A percentile compares a stretch with the other conserved stretches of the same genome.
Evolutionary conservation across 345 rosid genomes (phyloP).

Genomic region (Xanthoceras sorbifolium): DNA sequence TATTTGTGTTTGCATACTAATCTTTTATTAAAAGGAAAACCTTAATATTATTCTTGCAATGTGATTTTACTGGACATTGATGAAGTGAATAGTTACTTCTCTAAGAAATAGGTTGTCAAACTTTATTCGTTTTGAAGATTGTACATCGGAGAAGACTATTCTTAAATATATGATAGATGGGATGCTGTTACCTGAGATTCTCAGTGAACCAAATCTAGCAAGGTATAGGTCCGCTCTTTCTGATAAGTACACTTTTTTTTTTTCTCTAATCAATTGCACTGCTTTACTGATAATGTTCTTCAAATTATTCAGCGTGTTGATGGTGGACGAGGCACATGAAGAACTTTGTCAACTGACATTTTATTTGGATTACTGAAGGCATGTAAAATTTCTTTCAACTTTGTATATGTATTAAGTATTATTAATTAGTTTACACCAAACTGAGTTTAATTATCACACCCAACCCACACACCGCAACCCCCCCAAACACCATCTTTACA

Average conservation of each 20-base stretch:
- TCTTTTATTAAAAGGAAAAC: not conserved
- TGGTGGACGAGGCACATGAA: conserved; percentile 99
- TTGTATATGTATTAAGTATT: conserved; percentile 1
- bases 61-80: not conserved
- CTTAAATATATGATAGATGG: conserved; percentile 98
- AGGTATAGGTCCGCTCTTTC: conserved; percentile 65
- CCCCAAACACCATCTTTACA: not conserved
- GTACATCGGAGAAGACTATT: conserved; percentile 93
- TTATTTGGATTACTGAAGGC: conserved; percentile 94
- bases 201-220: conserved; percentile 92
- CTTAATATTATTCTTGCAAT: not conserved
- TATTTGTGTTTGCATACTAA: not conserved
- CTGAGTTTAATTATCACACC: not conserved
- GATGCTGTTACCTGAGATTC: conserved; percentile 90
- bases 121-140: conserved; percentile 97
- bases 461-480: no score
- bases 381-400: conserved; percentile 33
- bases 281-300: conserved; percentile 20
- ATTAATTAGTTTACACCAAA: not conserved
- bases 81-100: not conserved
- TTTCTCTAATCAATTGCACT: not conserved
- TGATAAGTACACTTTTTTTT: not conserved
- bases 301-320: conserved; percentile 67
- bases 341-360: conserved; percentile 96
- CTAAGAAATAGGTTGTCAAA: conserved; percentile 61